Conservation (phyloP, 202 grass and related monocot species). For the Eragrostis tef region DNA sequence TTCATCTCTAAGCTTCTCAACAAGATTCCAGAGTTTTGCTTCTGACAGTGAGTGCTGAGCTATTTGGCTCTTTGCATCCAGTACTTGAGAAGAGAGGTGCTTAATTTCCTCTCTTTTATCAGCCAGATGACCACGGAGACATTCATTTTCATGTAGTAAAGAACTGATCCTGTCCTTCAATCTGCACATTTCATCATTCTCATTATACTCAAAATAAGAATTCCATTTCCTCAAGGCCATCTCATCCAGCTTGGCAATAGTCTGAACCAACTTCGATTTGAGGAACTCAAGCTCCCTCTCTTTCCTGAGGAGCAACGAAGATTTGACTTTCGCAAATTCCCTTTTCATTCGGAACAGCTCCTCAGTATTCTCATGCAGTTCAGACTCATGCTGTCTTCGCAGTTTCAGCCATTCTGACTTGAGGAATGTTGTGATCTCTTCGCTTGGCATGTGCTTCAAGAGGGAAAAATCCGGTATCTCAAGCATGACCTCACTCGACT, state of each 20-base stretch:
- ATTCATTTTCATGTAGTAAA: slow-evolving; percentile 61
- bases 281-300: slow-evolving; percentile 73
- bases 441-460: slow-evolving; percentile 67
- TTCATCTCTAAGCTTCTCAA: slow-evolving; percentile 55
- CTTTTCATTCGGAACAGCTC: slow-evolving; percentile 89
- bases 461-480: slow-evolving; percentile 71
- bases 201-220: slow-evolving; percentile 28
- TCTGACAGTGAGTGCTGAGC: slow-evolving; percentile 41
- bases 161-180: slow-evolving; percentile 59
- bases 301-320: slow-evolving; percentile 58
- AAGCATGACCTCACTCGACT: slow-evolving; percentile 49
- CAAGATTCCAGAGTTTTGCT: slow-evolving; percentile 41
- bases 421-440: slow-evolving; percentile 57
- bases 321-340: slow-evolving; percentile 62
- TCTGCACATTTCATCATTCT: slow-evolving; percentile 46
- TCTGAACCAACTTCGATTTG: slow-evolving; percentile 58
- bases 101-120: slow-evolving; percentile 56
- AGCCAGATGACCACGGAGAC: slow-evolving; percentile 52
- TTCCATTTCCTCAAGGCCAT: slow-evolving; percentile 51
- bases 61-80: slow-evolving; percentile 46
- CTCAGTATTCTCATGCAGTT: slow-evolving; percentile 73
- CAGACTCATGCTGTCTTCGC: slow-evolving; percentile 63
- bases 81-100: slow-evolving; percentile 46
- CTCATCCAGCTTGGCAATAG: slow-evolving; percentile 63
- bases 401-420: slow-evolving; percentile 70